phyloP scores from a whole-genome alignment of 179 eudicot genomes.

The Silene vulgaris region DNA sequence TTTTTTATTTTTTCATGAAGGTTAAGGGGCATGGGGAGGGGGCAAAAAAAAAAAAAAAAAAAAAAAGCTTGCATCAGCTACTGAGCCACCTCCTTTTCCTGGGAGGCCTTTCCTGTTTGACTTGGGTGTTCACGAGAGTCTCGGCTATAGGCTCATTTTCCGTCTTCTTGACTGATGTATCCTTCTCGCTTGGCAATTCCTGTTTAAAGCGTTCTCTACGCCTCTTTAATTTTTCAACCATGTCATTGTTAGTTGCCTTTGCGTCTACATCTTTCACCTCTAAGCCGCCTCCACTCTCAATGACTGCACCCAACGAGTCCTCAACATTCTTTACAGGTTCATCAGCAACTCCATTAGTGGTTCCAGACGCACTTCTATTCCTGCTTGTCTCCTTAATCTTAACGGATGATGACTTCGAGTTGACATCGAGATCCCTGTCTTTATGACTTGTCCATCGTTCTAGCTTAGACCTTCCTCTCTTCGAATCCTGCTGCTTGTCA shows the following conservation, averaged over 20 bases:
- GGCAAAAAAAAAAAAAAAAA: background rate
- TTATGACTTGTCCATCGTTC: slow-evolving; percentile 92
- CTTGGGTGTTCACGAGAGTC: slow-evolving; percentile 38
- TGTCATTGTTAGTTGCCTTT: slow-evolving; percentile 32
- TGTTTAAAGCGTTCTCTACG: slow-evolving; percentile 89
- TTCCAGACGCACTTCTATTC: slow-evolving; percentile 31
- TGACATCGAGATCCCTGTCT: slow-evolving; percentile 48
- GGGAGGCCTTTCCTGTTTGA: slow-evolving; percentile 78
- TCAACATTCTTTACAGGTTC: slow-evolving; percentile 37
- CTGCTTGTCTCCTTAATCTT: slow-evolving; percentile 36
- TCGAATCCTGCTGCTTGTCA: slow-evolving; percentile 53
- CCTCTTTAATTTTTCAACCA: slow-evolving; percentile 70
- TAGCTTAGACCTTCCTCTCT: slow-evolving; percentile 76
- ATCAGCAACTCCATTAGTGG: slow-evolving; percentile 32
- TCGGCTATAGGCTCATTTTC: slow-evolving; percentile 60
- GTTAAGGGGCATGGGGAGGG: background rate
- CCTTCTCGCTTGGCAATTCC: slow-evolving; percentile 77
- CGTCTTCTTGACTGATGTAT: slow-evolving; percentile 38
- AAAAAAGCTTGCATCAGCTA: slow-evolving; percentile 28
- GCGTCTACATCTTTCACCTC: slow-evolving; percentile 28
- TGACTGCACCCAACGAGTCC: slow-evolving; percentile 31
- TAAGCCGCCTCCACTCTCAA: slow-evolving; percentile 32
- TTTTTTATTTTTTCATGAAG: too few species aligned
- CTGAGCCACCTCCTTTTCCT: slow-evolving; percentile 79
- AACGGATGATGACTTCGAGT: slow-evolving; percentile 41